Conservation (phyloP, 1,284 basidiomycete genomes). For the Cystobasidium pallidum region DNA sequence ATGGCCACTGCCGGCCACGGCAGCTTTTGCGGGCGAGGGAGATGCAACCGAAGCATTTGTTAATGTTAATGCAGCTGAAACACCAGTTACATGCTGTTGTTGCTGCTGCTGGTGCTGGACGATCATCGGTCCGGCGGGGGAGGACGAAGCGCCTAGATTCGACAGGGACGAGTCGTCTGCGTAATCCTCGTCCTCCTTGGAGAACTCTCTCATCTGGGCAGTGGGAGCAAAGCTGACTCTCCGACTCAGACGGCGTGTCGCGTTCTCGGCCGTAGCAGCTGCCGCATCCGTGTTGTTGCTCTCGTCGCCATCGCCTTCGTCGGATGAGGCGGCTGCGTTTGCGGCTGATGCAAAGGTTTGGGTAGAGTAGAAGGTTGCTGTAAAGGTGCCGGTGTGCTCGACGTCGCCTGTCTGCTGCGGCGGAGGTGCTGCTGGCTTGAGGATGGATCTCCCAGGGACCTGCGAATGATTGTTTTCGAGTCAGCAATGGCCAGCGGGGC, state of each 20-base stretch:
- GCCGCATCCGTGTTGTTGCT: not conserved
- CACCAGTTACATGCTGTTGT: constrained; percentile 4
- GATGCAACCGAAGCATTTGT: constrained; percentile 11
- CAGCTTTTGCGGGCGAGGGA: constrained; percentile 11
- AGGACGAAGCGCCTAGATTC: constrained; percentile 8
- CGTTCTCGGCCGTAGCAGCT: not conserved
- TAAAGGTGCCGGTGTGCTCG: constrained; percentile 21
- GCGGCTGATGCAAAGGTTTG: constrained; percentile 5
- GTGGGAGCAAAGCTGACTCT: constrained; percentile 44
- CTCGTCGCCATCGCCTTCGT: constrained; percentile 10
- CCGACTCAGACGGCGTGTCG: constrained; percentile 30
- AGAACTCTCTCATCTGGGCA: constrained; percentile 45
- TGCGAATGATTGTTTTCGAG: constrained; percentile 2
- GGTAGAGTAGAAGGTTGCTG: constrained; percentile 11
- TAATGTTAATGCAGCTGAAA: constrained; percentile 2
- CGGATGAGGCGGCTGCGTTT: constrained; percentile 15
- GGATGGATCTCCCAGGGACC: constrained; percentile 45
- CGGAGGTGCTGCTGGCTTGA: constrained; percentile 27
- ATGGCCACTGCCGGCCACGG: not conserved
- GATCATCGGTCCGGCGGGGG: not conserved
- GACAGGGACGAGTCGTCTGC: constrained; percentile 13
- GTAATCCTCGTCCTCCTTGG: constrained; percentile 29
- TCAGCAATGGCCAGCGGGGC: not conserved
- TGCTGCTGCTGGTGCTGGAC: not conserved
- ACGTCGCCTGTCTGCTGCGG: constrained; percentile 7